Evolutionary conservation across 2,329 filamentous ascomycete species (phyloP).

Genomic region (Helotiales sp.): DNA sequence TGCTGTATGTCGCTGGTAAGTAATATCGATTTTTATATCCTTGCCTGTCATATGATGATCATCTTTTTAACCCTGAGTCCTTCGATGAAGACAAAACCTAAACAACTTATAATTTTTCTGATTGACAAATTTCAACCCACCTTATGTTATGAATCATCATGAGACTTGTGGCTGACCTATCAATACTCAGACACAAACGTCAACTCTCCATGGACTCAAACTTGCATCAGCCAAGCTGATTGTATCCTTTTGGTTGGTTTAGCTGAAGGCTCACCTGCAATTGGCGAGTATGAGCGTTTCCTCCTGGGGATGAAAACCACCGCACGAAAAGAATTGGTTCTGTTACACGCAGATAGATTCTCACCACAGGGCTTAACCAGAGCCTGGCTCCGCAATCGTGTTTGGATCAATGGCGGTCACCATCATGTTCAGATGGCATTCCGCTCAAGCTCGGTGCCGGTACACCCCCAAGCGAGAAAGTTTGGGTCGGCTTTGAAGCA

Average conservation of each 20-base stretch:
- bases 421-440: conserved; percentile 98
- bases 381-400: conserved; percentile 86
- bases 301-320: conserved; percentile 97
- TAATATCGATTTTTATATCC: conserved; percentile 26
- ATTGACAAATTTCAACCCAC: conserved; percentile 38
- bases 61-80: conserved; percentile 35
- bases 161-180: conserved; percentile 31
- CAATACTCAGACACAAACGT: conserved; percentile 78
- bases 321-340: conserved; percentile 87
- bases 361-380: conserved; percentile 83
- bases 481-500: conserved; percentile 89
- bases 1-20: conserved; percentile 87
- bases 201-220: conserved; percentile 97
- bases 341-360: conserved; percentile 88
- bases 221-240: conserved; percentile 95
- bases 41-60: conserved; percentile 48
- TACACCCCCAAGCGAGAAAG: conserved; percentile 74
- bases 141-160: not conserved
- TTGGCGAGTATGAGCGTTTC: conserved; percentile 96
- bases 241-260: conserved; percentile 92
- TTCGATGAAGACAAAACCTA: conserved; percentile 39
- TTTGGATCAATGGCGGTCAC: conserved; percentile 98
- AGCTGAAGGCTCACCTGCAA: conserved; percentile 85
- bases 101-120: conserved; percentile 70
- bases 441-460: conserved; percentile 74